Conservation (phyloP, 1,284 basidiomycete species). For the Microbotryum saponariae region DNA sequence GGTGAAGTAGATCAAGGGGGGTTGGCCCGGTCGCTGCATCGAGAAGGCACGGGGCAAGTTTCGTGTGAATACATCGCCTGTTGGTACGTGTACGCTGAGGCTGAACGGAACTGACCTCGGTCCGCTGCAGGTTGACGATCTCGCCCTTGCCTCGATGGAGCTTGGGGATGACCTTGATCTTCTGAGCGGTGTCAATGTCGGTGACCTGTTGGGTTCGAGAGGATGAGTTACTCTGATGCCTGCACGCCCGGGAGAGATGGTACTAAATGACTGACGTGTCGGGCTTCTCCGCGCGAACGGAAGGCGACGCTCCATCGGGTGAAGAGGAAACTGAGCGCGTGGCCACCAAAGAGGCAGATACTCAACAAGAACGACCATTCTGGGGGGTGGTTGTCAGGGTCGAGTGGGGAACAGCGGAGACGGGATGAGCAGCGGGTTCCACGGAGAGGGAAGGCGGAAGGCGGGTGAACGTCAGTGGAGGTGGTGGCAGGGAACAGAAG, state of each 20-base stretch:
- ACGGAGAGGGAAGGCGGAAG: too few species aligned
- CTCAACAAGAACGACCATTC: slow-evolving; percentile 70
- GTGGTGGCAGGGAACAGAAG: neutral
- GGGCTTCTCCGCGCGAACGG: slow-evolving; percentile 20
- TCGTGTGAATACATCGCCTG: neutral
- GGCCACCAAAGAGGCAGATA: slow-evolving; percentile 71
- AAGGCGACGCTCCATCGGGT: slow-evolving; percentile 76
- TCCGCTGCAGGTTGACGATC: slow-evolving; percentile 69
- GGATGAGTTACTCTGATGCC: neutral
- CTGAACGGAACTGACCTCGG: slow-evolving; percentile 43
- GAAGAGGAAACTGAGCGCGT: slow-evolving; percentile 85
- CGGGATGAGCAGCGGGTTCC: too few species aligned
- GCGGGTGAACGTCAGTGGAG: neutral
- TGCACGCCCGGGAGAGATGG: neutral
- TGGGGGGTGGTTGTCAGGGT: neutral
- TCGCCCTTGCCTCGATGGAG: slow-evolving; percentile 84
- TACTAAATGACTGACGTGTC: slow-evolving; percentile 6
- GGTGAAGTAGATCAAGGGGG: slow-evolving; percentile 70
- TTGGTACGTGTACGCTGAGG: neutral
- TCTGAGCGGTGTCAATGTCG: slow-evolving; percentile 64
- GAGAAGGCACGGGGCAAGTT: too few species aligned
- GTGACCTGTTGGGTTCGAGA: slow-evolving; percentile 47
- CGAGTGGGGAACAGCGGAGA: neutral
- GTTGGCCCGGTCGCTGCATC: slow-evolving; percentile 44
- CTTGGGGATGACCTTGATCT: slow-evolving; percentile 75